phyloP scores from a whole-genome alignment of 306 rosid species.

The Carpinus viminea region DNA sequence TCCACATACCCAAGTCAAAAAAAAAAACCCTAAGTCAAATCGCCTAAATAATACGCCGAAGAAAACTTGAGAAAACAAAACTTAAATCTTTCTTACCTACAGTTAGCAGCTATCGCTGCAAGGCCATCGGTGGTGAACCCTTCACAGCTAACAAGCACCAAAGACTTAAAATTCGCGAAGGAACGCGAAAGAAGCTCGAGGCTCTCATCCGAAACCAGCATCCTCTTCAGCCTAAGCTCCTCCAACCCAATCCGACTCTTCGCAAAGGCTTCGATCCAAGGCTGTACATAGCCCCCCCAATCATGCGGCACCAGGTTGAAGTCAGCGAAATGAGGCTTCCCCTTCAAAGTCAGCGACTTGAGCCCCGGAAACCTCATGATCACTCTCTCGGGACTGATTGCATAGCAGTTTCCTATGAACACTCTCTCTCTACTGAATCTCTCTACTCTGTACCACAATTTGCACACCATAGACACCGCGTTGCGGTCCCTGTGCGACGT shows the following conservation, averaged over 20 bases:
- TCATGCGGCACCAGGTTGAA: constrained; percentile 85
- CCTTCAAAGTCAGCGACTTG: constrained; percentile 74
- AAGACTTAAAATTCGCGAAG: constrained; percentile 70
- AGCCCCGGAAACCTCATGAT: constrained; percentile 65
- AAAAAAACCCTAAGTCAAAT: neutral
- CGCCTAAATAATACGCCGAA: neutral
- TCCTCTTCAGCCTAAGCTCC: constrained; percentile 88
- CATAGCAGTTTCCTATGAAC: constrained; percentile 87
- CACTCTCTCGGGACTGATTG: constrained; percentile 75
- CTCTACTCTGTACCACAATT: constrained; percentile 78
- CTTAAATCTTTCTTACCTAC: constrained; percentile 54
- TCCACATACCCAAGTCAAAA: neutral
- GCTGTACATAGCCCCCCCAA: constrained; percentile 79
- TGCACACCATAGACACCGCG: constrained; percentile 84
- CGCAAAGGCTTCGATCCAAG: constrained; percentile 83
- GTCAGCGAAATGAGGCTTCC: constrained; percentile 97
- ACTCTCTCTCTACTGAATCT: constrained; percentile 66
- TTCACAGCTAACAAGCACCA: constrained; percentile 86
- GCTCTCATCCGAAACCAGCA: constrained; percentile 84
- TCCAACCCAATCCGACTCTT: constrained; percentile 51
- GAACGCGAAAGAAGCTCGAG: constrained; percentile 82
- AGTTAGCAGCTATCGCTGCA: constrained; percentile 84
- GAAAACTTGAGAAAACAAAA: neutral
- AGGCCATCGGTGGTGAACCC: constrained; percentile 94
- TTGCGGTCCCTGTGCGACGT: constrained; percentile 78